These are phyloP conservation scores for Aspergillus coremiiformis DNA, from an alignment of 495 filamentous ascomycete species.

Conservation along the genomic window DNA sequence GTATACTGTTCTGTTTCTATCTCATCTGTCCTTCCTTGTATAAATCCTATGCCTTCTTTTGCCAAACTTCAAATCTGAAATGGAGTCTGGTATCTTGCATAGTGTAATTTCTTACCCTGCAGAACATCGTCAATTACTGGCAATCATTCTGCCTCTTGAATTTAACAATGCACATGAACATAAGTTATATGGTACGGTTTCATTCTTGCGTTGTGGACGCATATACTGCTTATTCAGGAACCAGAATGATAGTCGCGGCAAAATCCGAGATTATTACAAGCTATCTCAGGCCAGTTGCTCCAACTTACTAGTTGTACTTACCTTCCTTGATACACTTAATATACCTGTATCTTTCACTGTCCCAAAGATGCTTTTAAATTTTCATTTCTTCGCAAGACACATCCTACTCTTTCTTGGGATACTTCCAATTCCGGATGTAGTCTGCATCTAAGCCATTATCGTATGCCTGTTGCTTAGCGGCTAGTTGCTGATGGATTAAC, in stretches of 20 bases:
- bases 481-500: constrained; percentile 51
- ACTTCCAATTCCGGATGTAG: constrained; percentile 57
- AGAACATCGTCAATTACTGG: not conserved
- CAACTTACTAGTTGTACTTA: no score
- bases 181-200: not conserved
- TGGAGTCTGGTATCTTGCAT: not conserved
- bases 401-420: no score
- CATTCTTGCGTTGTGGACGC: not conserved
- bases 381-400: no score
- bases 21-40: not conserved
- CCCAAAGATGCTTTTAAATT: no score
- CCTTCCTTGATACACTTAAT: not conserved
- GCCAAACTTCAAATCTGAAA: not conserved
- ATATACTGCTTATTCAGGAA: not conserved
- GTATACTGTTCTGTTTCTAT: not conserved
- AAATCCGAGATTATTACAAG: not conserved
- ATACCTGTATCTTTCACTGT: no score
- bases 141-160: not conserved
- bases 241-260: not conserved
- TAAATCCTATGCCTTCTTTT: not conserved
- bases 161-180: not conserved
- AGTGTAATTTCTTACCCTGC: not conserved
- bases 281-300: no score
- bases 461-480: constrained; percentile 50
- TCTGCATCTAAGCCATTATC: constrained; percentile 59